phyloP scores from a whole-genome alignment of 306 rosid species.

The Cucurbita argyrosperma region DNA sequence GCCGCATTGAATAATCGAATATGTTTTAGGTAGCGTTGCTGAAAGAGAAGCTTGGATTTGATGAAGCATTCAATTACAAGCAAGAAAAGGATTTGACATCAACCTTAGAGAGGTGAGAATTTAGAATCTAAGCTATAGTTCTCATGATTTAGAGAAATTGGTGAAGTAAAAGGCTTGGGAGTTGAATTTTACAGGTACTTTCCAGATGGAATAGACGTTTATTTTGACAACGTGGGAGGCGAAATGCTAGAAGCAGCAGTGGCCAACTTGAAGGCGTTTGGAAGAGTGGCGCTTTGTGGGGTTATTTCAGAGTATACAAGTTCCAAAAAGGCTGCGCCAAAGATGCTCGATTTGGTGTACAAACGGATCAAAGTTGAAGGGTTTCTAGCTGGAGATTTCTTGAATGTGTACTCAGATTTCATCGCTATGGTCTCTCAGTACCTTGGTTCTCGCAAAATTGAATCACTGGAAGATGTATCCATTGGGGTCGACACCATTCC shows the following conservation, averaged over 20 bases:
- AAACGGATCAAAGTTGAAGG: conserved; percentile 49
- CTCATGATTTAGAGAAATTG: too few species aligned
- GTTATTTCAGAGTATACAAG: conserved; percentile 47
- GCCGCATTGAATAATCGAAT: neutral
- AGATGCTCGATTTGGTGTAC: conserved; percentile 44
- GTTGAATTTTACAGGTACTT: conserved; percentile 24
- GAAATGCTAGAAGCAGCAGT: conserved; percentile 63
- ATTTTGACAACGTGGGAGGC: conserved; percentile 71
- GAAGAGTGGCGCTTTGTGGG: conserved; percentile 58
- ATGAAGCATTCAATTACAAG: conserved; percentile 76
- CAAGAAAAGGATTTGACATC: conserved; percentile 47
- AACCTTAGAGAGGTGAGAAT: conserved; percentile 35
- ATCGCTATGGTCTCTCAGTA: conserved; percentile 20
- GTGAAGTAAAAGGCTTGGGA: too few species aligned
- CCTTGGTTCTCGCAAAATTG: conserved; percentile 25
- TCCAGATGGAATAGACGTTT: conserved; percentile 65
- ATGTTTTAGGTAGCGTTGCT: conserved; percentile 33
- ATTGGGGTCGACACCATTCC: conserved; percentile 46
- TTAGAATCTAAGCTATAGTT: neutral
- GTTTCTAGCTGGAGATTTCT: conserved; percentile 31
- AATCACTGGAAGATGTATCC: conserved; percentile 40
- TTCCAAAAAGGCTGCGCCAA: conserved; percentile 22
- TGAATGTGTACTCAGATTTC: conserved; percentile 28
- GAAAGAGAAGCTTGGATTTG: conserved; percentile 51
- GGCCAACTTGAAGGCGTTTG: conserved; percentile 42